These are phyloP conservation scores for Eragrostis nindensis DNA, from an alignment of 176 grass and related monocot species.

Conservation along the genomic window DNA sequence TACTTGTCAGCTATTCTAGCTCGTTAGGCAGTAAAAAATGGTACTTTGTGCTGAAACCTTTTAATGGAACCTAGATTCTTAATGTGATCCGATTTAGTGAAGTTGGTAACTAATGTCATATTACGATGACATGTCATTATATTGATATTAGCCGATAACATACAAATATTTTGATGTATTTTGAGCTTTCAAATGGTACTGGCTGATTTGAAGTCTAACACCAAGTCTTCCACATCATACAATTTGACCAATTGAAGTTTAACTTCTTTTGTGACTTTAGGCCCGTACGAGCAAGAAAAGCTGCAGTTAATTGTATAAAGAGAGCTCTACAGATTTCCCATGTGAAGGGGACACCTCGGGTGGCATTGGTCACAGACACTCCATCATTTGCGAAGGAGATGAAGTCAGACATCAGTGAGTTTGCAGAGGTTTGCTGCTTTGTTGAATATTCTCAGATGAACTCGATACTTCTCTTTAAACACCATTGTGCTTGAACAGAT, in stretches of 20 bases:
- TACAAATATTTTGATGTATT: neutral
- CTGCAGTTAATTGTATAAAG: slow-evolving; percentile 86
- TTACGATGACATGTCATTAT: neutral
- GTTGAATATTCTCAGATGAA: neutral
- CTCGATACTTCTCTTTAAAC: neutral
- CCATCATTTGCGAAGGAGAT: slow-evolving; percentile 77
- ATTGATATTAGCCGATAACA: neutral
- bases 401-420: slow-evolving; percentile 68
- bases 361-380: slow-evolving; percentile 83
- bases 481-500: neutral
- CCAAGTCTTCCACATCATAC: slow-evolving; percentile 10
- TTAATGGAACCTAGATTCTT: neutral
- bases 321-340: slow-evolving; percentile 57
- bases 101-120: neutral
- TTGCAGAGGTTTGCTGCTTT: slow-evolving; percentile 66
- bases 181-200: neutral
- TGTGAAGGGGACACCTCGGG: slow-evolving; percentile 45
- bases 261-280: slow-evolving; percentile 53
- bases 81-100: too few relatives aligned
- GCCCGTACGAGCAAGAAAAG: slow-evolving; percentile 71
- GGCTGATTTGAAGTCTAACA: neutral
- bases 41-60: slow-evolving; percentile 10
- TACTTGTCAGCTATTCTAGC: neutral
- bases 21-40: slow-evolving; percentile 8
- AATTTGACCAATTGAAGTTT: slow-evolving; percentile 30